Evolutionary conservation across 2,329 filamentous ascomycete species (phyloP).

Genomic region (Xylariaceae sp.): DNA sequence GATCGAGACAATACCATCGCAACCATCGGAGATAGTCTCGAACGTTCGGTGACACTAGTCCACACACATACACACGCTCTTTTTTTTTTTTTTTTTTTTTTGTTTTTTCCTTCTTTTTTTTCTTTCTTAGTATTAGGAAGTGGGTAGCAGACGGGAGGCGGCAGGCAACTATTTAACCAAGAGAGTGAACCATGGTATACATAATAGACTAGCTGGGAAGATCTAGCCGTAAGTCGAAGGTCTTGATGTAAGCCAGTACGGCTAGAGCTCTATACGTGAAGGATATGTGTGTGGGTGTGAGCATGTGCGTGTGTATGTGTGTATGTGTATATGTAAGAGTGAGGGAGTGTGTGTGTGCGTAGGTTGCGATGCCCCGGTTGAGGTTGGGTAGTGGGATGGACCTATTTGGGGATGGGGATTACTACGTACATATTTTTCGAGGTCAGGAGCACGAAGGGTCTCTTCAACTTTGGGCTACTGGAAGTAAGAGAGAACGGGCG

Average conservation of each 20-base stretch:
- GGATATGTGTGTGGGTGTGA: too few relatives aligned
- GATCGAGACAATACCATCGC: constrained; percentile 9
- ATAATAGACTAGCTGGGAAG: background rate
- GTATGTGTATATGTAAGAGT: background rate
- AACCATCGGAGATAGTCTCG: constrained; percentile 21
- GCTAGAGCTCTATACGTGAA: background rate
- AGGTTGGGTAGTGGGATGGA: background rate
- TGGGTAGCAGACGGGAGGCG: background rate
- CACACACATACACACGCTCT: background rate
- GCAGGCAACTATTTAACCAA: background rate
- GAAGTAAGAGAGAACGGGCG: background rate
- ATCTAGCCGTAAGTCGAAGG: background rate
- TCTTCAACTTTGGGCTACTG: background rate
- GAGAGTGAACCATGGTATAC: background rate
- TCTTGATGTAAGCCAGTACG: background rate
- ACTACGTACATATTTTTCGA: too few relatives aligned
- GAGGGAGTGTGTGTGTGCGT: background rate
- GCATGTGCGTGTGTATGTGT: background rate
- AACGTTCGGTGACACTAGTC: constrained; percentile 25
- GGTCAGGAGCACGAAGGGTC: background rate
- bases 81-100: too few relatives aligned
- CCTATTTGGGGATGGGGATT: background rate
- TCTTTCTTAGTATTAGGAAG: too few relatives aligned
- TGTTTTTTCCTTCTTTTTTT: too few relatives aligned
- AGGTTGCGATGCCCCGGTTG: background rate